Base-by-base conservation (phyloP, 257 asterid species). In the Gentiana straminea region DNA sequence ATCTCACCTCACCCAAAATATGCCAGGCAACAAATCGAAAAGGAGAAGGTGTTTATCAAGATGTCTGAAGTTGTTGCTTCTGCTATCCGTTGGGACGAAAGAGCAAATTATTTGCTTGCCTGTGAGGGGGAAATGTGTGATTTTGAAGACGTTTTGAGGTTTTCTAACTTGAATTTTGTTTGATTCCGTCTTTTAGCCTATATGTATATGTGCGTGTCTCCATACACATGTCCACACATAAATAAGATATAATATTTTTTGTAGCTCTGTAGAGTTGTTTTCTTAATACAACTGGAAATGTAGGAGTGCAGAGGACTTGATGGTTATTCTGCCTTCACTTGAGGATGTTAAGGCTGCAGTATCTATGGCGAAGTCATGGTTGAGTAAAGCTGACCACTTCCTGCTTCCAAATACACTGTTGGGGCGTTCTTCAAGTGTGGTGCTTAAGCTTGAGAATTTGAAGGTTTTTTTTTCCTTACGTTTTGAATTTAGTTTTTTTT, bases 91-190 rank as follows among this genome's bases (percentile, higher is more conserved):
- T 83, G 90, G 89, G 96, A 90, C 70, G 86, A 80, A 63, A 79
- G 78, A 64, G 95, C 94, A 52, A 78, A 75, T 61, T 60, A 60
- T 55, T 52, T 76, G 66, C 87, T 90, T 54, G 73, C 69, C 60
- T 69, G 61, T 39, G 68, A 67, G 79, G 94, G 78, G 9, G 73
- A 72, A 48, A 76, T 90, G 68, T 68, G 79, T 43, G 94, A 79
- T 57, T 79, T 84, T 71, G 89, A 86, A 76, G 84, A 80, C 59
- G 61, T 81, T 54, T 56, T 90, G 72, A 90, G 96, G 98, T 90
- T 60, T 60, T 57, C 49, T 69, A 63, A 52, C 45, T 15, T 51
- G 5, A 24, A 44, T 32, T 54, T 24, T 12, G 37, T 51, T 39
- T 50, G 44, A 65, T 58, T 8, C 11, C 15, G 15, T 55, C 38